A percentile compares a stretch with the other conserved stretches of the same genome.
Evolutionary conservation across 2,329 filamentous ascomycete genomes (phyloP).

Genomic region (Dactylellina leptospora): DNA sequence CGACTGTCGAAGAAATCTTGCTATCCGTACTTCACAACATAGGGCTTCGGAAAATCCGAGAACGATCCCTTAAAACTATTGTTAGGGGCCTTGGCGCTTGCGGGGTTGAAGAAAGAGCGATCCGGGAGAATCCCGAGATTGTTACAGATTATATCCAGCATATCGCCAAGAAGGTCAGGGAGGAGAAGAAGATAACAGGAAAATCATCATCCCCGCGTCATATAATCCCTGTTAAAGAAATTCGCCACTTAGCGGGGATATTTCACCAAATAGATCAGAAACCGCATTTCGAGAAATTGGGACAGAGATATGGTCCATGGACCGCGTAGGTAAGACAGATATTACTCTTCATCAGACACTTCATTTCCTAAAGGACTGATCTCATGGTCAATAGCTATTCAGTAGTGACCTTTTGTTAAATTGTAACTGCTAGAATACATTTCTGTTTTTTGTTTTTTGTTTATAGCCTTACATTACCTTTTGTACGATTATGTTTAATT

Average conservation of each 20-base stretch:
- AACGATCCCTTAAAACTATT: background rate
- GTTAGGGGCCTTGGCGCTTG: background rate
- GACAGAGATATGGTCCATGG: background rate
- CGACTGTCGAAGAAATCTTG: background rate
- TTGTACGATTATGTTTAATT: too few relatives aligned
- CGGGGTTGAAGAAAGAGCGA: background rate
- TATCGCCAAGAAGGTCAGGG: background rate
- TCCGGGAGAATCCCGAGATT: background rate
- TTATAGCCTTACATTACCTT: too few relatives aligned
- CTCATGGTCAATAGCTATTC: too few relatives aligned
- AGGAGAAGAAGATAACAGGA: background rate
- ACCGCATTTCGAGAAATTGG: background rate
- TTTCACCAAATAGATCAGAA: background rate
- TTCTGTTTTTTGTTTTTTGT: too few relatives aligned
- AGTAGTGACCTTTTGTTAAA: too few relatives aligned
- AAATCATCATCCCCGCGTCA: background rate
- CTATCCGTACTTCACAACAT: background rate
- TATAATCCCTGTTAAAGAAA: conserved; percentile 1
- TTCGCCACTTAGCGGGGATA: background rate
- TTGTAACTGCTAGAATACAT: too few relatives aligned
- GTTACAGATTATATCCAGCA: background rate
- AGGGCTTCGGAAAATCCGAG: background rate
- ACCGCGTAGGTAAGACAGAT: too few relatives aligned
- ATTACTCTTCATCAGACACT: too few relatives aligned
- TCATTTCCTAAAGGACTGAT: too few relatives aligned